Base-by-base conservation (phyloP, 768 basidiomycete genomes). In the Termitomyces sp. region DNA sequence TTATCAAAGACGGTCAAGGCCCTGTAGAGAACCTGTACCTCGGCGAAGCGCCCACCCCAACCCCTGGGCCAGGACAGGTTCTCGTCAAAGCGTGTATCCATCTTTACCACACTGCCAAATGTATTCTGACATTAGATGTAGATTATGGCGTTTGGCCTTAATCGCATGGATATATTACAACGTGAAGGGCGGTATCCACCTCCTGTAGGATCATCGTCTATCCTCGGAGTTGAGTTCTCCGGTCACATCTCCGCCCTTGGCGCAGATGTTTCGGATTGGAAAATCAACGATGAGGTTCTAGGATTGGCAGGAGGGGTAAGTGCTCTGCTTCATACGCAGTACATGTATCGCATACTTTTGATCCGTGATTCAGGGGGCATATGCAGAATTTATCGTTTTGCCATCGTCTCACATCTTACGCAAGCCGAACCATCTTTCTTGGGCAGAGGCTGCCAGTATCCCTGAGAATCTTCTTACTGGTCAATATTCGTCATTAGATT, bases 391-490 rank as follows among this genome's bases (percentile, higher is more conserved):
- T 68, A 83, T 98, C 61, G 81, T 76, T 28, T 81, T 85, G 43
- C 75, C 80, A 8, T 76, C 85, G 58, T 82, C 80, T 2, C 82
- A 90, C 72, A 68, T 96, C 57, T 72, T 93, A 57, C 75, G 67
- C 60, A 97, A 98, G 70, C 92, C 94, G 7, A 67, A 69, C 28
- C 72, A 86, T 67, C 74, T 98, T 59, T 82, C 85, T 32, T 96
- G 90, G 90, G 78, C 74, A 0, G 86, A 97, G 66, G 93, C 92
- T 9, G 93, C 94, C 14, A 87, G 85, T 63, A 84, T 97, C 41
- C 91, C 92, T 0, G 95, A 98, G 73, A 86, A 82, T 59, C 95
- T 88, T 73, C 73, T 97, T 56, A 97, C 95, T 55, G 93, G 93
- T 85, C 13, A 47, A 14, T 52, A 32, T 20, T 26, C 11, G 22